These are phyloP conservation scores for Dictyostelium purpureum DNA, from an alignment of 78 protist genomes.

Conservation along the genomic window DNA sequence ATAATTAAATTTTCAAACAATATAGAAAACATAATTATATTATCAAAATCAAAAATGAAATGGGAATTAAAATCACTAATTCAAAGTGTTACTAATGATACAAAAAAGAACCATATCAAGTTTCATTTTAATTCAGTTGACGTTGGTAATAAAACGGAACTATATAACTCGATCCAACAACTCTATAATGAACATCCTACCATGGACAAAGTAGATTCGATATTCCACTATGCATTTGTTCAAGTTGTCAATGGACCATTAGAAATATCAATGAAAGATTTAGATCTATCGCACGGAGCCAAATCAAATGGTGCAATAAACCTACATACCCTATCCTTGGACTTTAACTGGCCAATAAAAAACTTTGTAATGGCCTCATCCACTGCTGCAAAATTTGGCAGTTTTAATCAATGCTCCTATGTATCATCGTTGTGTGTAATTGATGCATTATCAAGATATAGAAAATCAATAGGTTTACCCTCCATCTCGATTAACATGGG, in stretches of 20 bases:
- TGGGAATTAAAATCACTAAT: neutral
- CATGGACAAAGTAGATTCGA: neutral
- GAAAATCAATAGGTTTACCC: conserved; percentile 47
- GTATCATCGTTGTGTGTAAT: conserved; percentile 80
- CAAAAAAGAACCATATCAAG: conserved; percentile 4
- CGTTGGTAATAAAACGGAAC: neutral
- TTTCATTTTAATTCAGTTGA: neutral
- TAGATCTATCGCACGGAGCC: conserved; percentile 5
- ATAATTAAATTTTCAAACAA: neutral
- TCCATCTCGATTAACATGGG: conserved; percentile 60
- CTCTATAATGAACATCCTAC: neutral
- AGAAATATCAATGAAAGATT: neutral
- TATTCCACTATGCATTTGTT: conserved; percentile 59
- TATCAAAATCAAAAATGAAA: conserved; percentile 9
- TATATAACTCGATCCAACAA: neutral
- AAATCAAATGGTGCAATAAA: conserved; percentile 80
- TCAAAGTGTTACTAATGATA: too few relatives aligned
- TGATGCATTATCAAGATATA: conserved; percentile 46
- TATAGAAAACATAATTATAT: neutral
- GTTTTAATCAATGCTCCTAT: conserved; percentile 76
- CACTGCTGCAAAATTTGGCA: conserved; percentile 34
- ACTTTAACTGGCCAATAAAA: neutral
- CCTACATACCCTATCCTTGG: conserved; percentile 40
- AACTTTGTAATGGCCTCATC: conserved; percentile 74
- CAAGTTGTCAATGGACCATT: neutral